A percentile compares a stretch with the other conserved stretches of the same genome.
Conservation (phyloP, 805 yeast genomes). For the Scheffersomyces amazonensis region DNA sequence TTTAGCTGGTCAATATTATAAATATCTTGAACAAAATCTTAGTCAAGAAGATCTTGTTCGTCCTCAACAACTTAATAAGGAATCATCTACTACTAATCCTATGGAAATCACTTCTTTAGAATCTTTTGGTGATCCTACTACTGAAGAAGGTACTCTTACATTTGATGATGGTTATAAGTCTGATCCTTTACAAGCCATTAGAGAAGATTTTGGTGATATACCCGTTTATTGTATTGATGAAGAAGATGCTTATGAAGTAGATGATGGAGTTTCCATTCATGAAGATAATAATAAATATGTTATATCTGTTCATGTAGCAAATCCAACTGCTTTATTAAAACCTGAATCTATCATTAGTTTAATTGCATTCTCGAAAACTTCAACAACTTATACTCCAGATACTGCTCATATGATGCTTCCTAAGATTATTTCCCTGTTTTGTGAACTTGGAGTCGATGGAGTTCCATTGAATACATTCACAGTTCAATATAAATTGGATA, state of each 20-base stretch:
- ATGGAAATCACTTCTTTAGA: neutral
- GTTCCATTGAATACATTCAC: slow-evolving; percentile 41
- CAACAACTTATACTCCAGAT: slow-evolving; percentile 75
- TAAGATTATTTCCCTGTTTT: slow-evolving; percentile 41
- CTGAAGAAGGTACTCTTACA: neutral
- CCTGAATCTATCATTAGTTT: slow-evolving; percentile 41
- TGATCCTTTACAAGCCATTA: slow-evolving; percentile 27
- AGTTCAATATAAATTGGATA: slow-evolving; percentile 26
- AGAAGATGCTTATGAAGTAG: slow-evolving; percentile 80
- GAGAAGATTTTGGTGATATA: slow-evolving; percentile 42
- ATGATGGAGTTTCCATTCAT: slow-evolving; percentile 81
- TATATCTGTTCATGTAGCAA: slow-evolving; percentile 77
- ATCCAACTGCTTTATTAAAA: slow-evolving; percentile 69
- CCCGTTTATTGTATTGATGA: slow-evolving; percentile 83
- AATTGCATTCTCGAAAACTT: slow-evolving; percentile 58
- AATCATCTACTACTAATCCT: neutral
- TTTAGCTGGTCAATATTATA: slow-evolving; percentile 41
- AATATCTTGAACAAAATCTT: slow-evolving; percentile 17
- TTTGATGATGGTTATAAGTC: slow-evolving; percentile 19
- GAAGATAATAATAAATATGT: slow-evolving; percentile 26
- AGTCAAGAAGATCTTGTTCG: neutral
- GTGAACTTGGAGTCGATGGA: slow-evolving; percentile 49
- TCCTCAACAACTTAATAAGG: neutral
- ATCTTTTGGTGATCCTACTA: neutral
- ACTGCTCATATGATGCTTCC: slow-evolving; percentile 72